Percentiles rank a stretch among this genome's conserved stretches.
phyloP scores from a whole-genome alignment of 257 asterid genomes.

The Solanum pimpinellifolium region DNA sequence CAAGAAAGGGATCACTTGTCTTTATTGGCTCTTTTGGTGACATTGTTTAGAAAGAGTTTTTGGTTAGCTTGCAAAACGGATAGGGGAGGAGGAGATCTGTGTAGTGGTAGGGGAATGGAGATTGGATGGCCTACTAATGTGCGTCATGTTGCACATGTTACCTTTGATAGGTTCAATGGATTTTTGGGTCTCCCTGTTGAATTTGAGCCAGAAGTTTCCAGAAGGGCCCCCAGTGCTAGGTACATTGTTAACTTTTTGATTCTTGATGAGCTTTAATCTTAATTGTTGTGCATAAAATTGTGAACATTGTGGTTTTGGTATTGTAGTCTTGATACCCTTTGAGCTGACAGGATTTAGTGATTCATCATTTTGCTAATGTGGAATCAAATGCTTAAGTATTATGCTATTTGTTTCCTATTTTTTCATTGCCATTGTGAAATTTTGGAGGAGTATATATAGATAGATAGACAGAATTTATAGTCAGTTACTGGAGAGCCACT shows the following conservation, averaged over 20 bases:
- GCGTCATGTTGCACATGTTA: constrained; percentile 89
- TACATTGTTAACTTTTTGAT: constrained; percentile 8
- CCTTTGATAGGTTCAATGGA: constrained; percentile 96
- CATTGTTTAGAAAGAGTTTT: constrained; percentile 79
- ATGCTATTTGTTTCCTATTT: not conserved
- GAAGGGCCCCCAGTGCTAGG: constrained; percentile 99
- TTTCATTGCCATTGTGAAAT: not conserved
- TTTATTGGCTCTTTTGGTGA: constrained; percentile 62
- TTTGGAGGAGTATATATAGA: not conserved
- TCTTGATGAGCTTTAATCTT: not conserved
- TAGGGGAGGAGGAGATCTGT: constrained; percentile 26
- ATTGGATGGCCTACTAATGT: constrained; percentile 98
- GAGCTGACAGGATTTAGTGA: not conserved
- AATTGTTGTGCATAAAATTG: not conserved
- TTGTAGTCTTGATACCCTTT: not conserved
- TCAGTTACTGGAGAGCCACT: not conserved
- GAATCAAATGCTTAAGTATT: not conserved
- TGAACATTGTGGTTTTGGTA: not conserved
- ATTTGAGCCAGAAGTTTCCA: constrained; percentile 91
- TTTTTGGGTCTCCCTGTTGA: constrained; percentile 96
- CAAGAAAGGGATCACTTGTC: constrained; percentile 70
- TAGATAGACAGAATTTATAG: not conserved
- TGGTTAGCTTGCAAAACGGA: constrained; percentile 70
- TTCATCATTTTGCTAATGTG: not conserved
- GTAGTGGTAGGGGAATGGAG: constrained; percentile 43